Evolutionary conservation across 2,329 filamentous ascomycete genomes (phyloP).

Genomic region (Fusarium gaditjirri): DNA sequence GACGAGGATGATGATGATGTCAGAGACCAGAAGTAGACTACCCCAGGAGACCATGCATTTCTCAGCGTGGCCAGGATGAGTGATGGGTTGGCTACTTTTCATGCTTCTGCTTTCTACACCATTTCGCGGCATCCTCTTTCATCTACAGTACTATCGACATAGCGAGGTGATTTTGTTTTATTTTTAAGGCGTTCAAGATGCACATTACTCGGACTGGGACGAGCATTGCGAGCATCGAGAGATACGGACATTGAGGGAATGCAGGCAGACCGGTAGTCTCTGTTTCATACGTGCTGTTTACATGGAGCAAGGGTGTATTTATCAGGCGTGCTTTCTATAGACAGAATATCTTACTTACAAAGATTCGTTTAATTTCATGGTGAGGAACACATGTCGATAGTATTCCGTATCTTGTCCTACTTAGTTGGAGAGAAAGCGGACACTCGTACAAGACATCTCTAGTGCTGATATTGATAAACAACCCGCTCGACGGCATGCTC

Average conservation of each 20-base stretch:
- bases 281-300: slow-evolving; percentile 28
- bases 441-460: not conserved
- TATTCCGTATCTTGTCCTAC: not conserved
- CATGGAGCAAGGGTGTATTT: slow-evolving; percentile 33
- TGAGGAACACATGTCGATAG: not conserved
- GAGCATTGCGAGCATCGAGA: slow-evolving; percentile 4
- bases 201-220: slow-evolving; percentile 25
- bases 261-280: slow-evolving; percentile 14
- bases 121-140: slow-evolving; percentile 28
- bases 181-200: slow-evolving; percentile 36
- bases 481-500: not conserved
- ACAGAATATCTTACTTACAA: slow-evolving; percentile 11
- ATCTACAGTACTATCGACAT: slow-evolving; percentile 33
- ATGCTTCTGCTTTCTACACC: not conserved
- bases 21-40: slow-evolving; percentile 41
- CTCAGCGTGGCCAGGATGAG: not conserved
- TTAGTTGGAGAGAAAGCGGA: not conserved
- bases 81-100: not conserved
- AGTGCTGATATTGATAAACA: not conserved
- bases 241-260: slow-evolving; percentile 23
- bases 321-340: slow-evolving; percentile 28
- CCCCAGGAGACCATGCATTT: not conserved
- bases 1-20: slow-evolving; percentile 66
- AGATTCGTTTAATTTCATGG: not conserved
- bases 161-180: slow-evolving; percentile 37